Evolutionary conservation across 2,329 filamentous ascomycete species (phyloP), one percentile per base, ranked within the genome.

Genomic region (Penicillium sp.): DNA sequence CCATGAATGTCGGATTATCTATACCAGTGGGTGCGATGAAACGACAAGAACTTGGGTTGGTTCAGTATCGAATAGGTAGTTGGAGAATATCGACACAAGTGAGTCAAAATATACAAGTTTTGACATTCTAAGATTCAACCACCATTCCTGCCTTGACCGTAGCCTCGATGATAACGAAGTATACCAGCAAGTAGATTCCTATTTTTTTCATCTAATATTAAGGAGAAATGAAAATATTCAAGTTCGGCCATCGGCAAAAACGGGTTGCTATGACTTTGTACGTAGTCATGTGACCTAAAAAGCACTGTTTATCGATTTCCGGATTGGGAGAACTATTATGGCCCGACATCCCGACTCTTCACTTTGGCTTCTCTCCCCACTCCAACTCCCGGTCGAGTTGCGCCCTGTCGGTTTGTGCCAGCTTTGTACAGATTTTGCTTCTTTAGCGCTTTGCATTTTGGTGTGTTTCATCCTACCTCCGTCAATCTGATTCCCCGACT

Each of bases 291-390:
- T 34, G 31, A 34, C 37, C 57, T 55, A 59, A 48, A 55, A 58
- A 50, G 51, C 42, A 45, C 29, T 53, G 35, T 68, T 70, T 69
- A 69, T 66, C 58, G 60, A 64, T 69, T 69, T 56, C 67, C 62
- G 36, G 23, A 58, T 67, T 35, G 50, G 61, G 67, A 34, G 67
- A 58, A 29, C 44, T 59, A 55, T 58, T 59, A 46, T 58, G 53
- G 43, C 38, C 49, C 46, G 38, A 50, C 53, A 49, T 53, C 38
- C 49, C 46, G 38, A 50, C 53, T 49, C 55, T 54, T 44, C 54
- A 46, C 44, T 48, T 59, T 35, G 39, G 44, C 43, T 52, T 50
- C 54, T 49, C 47, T 44, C 50, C 47, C 47, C 42, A 46, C 46
- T 46, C 32, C 45, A 58, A 44, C 49, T 49, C 47, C 47, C 48